Percentiles rank a stretch among this genome's conserved stretches.
Conservation (phyloP, 164 flowering plant species). For the Tetracentron sinense region DNA sequence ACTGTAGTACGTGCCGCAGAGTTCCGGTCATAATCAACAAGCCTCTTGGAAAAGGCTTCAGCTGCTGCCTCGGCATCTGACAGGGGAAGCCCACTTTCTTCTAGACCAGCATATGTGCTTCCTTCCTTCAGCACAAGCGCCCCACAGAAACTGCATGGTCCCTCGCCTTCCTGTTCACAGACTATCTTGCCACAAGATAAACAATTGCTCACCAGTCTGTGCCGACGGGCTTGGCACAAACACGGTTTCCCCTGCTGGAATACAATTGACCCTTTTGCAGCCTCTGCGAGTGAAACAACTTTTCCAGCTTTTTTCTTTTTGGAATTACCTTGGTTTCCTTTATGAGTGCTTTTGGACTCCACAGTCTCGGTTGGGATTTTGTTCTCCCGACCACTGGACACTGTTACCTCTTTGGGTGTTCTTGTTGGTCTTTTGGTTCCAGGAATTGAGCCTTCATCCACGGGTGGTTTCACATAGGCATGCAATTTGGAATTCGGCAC, state of each 20-base stretch:
- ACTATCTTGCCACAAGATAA: constrained; percentile 95
- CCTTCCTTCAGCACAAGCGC: constrained; percentile 87
- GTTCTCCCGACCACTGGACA: constrained; percentile 26
- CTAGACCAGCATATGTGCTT: constrained; percentile 85
- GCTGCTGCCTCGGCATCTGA: constrained; percentile 83
- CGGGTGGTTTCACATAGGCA: constrained; percentile 72
- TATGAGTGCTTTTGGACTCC: constrained; percentile 29
- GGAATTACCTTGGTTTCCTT: constrained; percentile 39
- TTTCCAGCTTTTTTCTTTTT: constrained; percentile 78
- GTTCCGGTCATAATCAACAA: constrained; percentile 83
- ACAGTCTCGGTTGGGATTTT: constrained; percentile 21
- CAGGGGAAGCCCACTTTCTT: constrained; percentile 39
- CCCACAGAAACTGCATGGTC: constrained; percentile 91
- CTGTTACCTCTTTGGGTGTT: constrained; percentile 39
- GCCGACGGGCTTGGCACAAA: constrained; percentile 85
- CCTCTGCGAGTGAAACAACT: constrained; percentile 87
- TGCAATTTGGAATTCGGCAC: constrained; percentile 47
- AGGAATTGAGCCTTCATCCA: constrained; percentile 34
- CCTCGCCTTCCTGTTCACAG: constrained; percentile 98
- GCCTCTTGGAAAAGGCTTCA: constrained; percentile 91
- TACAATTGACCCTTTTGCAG: constrained; percentile 84
- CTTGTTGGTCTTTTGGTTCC: constrained; percentile 49
- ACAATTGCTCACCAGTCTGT: constrained; percentile 84
- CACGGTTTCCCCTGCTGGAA: constrained; percentile 96
- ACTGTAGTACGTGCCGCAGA: constrained; percentile 93